A percentile compares a stretch with the other conserved stretches of the same genome.
Conservation (phyloP, 352 stramenopile species). For the Thalassiosira sp. region DNA sequence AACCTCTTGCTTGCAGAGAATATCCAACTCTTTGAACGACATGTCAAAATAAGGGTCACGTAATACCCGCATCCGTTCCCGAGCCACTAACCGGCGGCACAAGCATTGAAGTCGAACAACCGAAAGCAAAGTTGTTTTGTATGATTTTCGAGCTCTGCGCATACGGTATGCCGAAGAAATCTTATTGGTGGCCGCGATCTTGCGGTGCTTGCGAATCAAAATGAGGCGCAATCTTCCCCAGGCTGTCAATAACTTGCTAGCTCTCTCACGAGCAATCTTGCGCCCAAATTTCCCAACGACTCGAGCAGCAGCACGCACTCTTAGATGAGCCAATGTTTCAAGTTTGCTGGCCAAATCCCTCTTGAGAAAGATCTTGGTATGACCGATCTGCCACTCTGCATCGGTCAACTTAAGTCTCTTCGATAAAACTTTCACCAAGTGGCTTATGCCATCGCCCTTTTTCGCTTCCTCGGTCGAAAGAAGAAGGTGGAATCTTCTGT, state of each 20-base stretch:
- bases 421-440: constrained; percentile 89
- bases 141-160: constrained; percentile 40
- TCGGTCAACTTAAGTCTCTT: constrained; percentile 85
- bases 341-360: constrained; percentile 89
- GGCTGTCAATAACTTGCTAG: constrained; percentile 54
- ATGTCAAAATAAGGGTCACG: constrained; percentile 74
- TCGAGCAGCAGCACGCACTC: constrained; percentile 63
- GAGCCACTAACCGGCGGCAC: constrained; percentile 49
- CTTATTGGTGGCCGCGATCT: constrained; percentile 48
- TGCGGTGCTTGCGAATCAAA: constrained; percentile 58
- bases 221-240: constrained; percentile 69
- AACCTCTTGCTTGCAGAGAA: constrained; percentile 60
- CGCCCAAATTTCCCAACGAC: constrained; percentile 70
- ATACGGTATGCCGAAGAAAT: constrained; percentile 59
- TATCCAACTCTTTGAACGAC: constrained; percentile 74
- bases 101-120: constrained; percentile 68
- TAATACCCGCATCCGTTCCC: constrained; percentile 42
- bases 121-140: constrained; percentile 32
- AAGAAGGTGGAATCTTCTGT: constrained; percentile 77
- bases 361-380: constrained; percentile 95
- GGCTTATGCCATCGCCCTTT: constrained; percentile 83
- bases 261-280: constrained; percentile 44
- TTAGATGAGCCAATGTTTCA: constrained; percentile 86
- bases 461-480: constrained; percentile 78
- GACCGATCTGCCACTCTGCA: constrained; percentile 90